Evolutionary conservation across 768 basidiomycete species (phyloP).

Genomic region (Tricholoma terreum): DNA sequence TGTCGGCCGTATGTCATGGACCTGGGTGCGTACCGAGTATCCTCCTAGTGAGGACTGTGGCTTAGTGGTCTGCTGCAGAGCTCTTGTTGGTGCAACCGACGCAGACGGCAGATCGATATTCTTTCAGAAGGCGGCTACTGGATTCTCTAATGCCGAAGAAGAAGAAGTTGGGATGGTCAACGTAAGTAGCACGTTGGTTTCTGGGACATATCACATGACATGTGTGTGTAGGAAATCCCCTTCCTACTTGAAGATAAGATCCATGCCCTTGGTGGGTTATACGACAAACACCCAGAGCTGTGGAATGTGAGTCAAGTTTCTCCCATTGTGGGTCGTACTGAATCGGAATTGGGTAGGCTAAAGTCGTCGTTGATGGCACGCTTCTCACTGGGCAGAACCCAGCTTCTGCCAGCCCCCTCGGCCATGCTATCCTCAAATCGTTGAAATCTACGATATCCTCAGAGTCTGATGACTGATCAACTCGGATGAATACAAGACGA

Average conservation of each 20-base stretch:
- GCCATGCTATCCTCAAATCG: conserved; percentile 52
- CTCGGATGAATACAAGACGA: too few relatives aligned
- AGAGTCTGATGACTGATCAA: neutral
- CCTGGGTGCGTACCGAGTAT: conserved; percentile 50
- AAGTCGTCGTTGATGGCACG: conserved; percentile 56
- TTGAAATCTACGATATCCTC: conserved; percentile 24
- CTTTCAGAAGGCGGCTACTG: conserved; percentile 53
- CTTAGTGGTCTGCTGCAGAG: conserved; percentile 30
- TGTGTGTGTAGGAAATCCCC: conserved; percentile 46
- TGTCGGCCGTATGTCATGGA: conserved; percentile 78
- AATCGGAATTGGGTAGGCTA: conserved; percentile 24
- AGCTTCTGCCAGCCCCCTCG: conserved; percentile 55
- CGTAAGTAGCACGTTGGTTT: conserved; percentile 24
- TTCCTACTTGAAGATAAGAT: conserved; percentile 73
- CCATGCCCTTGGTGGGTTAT: conserved; percentile 60
- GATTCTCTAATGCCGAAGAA: conserved; percentile 75
- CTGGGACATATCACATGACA: neutral
- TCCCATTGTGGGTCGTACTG: neutral
- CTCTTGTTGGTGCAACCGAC: conserved; percentile 55
- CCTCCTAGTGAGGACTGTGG: neutral
- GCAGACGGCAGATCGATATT: conserved; percentile 63
- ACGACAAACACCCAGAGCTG: conserved; percentile 50
- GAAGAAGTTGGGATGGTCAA: conserved; percentile 40
- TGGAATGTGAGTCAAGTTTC: conserved; percentile 50
- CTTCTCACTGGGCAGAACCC: conserved; percentile 77